Percentiles rank a stretch among this genome's conserved stretches.
Evolutionary conservation across 257 asterid genomes (phyloP).

Genomic region (Mentha longifolia): DNA sequence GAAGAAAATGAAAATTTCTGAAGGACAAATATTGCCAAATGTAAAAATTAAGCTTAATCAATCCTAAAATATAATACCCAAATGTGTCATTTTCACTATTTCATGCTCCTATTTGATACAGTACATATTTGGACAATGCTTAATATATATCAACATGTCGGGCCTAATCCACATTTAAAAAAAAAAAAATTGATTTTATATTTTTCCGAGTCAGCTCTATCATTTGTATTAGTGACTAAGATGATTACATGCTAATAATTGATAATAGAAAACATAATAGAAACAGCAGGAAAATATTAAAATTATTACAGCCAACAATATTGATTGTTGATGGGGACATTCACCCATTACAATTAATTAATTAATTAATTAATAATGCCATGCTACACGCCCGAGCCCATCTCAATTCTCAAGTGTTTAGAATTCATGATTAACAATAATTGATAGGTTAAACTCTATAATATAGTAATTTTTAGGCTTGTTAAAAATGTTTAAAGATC

Average conservation of each 20-base stretch:
- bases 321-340: conserved; percentile 14
- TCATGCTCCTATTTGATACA: too few relatives aligned
- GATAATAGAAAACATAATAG: neutral
- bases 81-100: neutral
- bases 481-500: too few relatives aligned
- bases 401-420: too few relatives aligned
- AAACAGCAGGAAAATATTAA: neutral
- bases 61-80: neutral
- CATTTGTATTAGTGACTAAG: neutral
- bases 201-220: neutral
- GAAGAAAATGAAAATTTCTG: too few relatives aligned
- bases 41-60: too few relatives aligned
- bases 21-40: too few relatives aligned
- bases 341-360: neutral
- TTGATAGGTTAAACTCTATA: neutral
- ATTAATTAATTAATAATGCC: neutral
- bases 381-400: neutral
- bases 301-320: neutral
- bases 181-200: too few relatives aligned
- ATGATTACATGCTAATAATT: conserved; percentile 14
- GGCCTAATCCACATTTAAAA: conserved; percentile 2
- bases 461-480: too few relatives aligned
- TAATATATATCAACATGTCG: neutral
- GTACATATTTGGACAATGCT: neutral
- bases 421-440: neutral